Evolutionary conservation across 2,329 filamentous ascomycete genomes (phyloP), one percentile per base, ranked within the genome.

Genomic region (Periconia macrospinosa): DNA sequence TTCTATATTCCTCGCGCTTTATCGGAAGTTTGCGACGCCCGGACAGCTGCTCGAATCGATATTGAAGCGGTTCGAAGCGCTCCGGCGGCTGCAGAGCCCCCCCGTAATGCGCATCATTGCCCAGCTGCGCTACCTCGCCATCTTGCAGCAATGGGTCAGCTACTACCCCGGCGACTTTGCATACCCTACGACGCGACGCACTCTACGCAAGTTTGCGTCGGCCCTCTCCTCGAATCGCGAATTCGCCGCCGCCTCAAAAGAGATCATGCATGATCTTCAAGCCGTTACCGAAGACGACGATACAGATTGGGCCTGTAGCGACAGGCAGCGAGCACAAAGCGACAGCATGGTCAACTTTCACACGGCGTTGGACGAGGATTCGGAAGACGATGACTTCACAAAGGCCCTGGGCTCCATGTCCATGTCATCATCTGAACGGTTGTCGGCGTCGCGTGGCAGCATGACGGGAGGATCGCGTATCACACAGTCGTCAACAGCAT

Each of bases 131-230:
- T 89, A 93, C 56, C 86, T 96, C 40, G 87, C 90, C 61, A 86
- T 94, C 7, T 79, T 97, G 54, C 90, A 91, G 6, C 90, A 90
- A 70, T 99, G 94, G 94, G 88, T 96, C 1, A 86, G 88, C 15
- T 80, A 87, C 42, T 97, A 97, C 72, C 92, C 94, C 0, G 93
- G 92, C 15, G 94, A 99, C 73, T 96, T 97, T 78, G 92, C 92
- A 1, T 86, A 89, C 57, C 83, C 88, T 1, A 82, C 82, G 19
- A 95, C 91, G 1, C 86, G 87, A 60, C 85, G 83, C 59, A 85
- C 84, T 30, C 78, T 97, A 40, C 84, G 88, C 47, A 86, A 86
- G 20, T 94, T 99, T 65, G 87, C 96, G 35, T 76, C 79, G 17
- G 83, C 87, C 41, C 78, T 97, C n/a, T 83, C 90, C 19, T 83